These are phyloP conservation scores for Rhodotorula paludigena DNA, from an alignment of 768 basidiomycete genomes.

Conservation along the genomic window DNA sequence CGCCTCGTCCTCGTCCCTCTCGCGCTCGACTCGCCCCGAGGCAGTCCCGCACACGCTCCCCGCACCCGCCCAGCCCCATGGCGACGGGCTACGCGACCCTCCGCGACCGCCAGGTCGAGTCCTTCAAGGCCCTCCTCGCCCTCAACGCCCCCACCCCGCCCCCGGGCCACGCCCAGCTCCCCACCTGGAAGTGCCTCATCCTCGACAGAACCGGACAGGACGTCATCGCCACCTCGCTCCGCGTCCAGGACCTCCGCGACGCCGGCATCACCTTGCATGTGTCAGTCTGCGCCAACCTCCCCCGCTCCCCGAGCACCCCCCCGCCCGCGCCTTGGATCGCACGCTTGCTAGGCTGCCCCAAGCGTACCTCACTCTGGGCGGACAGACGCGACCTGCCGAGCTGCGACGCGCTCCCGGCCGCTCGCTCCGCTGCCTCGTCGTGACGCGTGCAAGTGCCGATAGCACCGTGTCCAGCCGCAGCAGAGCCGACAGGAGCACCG, in stretches of 20 bases:
- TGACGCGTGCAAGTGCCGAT: not conserved
- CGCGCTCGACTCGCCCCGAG: not conserved
- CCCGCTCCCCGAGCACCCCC: too few relatives aligned
- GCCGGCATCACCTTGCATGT: conserved; percentile 97
- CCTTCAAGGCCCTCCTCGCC: conserved; percentile 78
- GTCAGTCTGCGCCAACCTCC: conserved; percentile 55
- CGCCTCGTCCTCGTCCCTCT: not conserved
- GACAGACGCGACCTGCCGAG: too few relatives aligned
- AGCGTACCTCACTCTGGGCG: too few relatives aligned
- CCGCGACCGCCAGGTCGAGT: conserved; percentile 80
- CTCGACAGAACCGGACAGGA: conserved; percentile 95
- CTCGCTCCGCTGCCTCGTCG: not conserved
- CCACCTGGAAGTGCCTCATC: conserved; percentile 94
- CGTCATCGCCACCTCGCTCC: conserved; percentile 85
- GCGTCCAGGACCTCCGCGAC: conserved; percentile 93
- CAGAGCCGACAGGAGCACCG: too few relatives aligned
- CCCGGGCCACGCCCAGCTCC: conserved; percentile 47
- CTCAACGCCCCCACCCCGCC: conserved; percentile 55
- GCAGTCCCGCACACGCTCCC: not conserved
- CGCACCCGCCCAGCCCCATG: too few relatives aligned
- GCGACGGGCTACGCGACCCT: conserved; percentile 51
- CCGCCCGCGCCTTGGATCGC: too few relatives aligned
- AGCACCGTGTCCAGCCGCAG: too few relatives aligned
- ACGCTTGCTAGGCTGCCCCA: too few relatives aligned
- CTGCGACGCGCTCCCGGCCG: too few relatives aligned